A percentile compares a stretch with the other conserved stretches of the same genome.
phyloP scores from a whole-genome alignment of 257 asterid species.

The Catharanthus roseus region DNA sequence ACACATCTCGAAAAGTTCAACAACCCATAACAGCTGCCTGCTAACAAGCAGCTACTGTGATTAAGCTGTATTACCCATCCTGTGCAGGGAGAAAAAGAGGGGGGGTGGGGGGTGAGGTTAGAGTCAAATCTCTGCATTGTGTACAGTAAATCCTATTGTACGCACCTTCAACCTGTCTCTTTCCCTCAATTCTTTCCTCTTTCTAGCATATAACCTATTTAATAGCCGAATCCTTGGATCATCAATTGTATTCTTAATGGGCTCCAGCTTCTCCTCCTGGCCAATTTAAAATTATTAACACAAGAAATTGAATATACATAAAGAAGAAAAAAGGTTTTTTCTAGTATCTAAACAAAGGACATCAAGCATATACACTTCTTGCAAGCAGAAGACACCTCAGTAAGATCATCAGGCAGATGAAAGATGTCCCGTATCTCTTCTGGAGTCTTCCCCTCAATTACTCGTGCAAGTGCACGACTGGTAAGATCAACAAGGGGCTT shows the following conservation, averaged over 20 bases:
- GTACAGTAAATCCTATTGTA: slow-evolving; percentile 14
- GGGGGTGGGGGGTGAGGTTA: too few species aligned
- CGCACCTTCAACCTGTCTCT: slow-evolving; percentile 74
- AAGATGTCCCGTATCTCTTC: slow-evolving; percentile 91
- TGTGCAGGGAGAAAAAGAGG: too few species aligned
- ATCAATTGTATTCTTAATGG: slow-evolving; percentile 79
- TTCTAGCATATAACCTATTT: slow-evolving; percentile 85
- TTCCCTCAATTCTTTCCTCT: slow-evolving; percentile 88
- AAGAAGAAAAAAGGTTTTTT: neutral
- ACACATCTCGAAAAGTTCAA: slow-evolving; percentile 14
- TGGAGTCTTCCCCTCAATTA: slow-evolving; percentile 87
- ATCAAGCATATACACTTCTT: slow-evolving; percentile 53
- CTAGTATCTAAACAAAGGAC: slow-evolving; percentile 27
- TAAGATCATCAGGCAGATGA: slow-evolving; percentile 94
- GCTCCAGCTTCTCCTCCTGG: slow-evolving; percentile 98
- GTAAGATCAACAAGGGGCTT: slow-evolving; percentile 94
- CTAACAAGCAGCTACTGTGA: neutral
- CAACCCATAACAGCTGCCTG: neutral
- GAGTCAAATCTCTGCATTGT: neutral
- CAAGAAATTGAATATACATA: slow-evolving; percentile 15
- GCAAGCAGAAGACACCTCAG: slow-evolving; percentile 86
- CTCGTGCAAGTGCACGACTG: slow-evolving; percentile 93
- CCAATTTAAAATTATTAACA: slow-evolving; percentile 20
- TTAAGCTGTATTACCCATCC: too few species aligned
- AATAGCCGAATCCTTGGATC: slow-evolving; percentile 90